Conservation (phyloP, 2,329 filamentous ascomycete genomes). For the Epichloe gansuensis region DNA sequence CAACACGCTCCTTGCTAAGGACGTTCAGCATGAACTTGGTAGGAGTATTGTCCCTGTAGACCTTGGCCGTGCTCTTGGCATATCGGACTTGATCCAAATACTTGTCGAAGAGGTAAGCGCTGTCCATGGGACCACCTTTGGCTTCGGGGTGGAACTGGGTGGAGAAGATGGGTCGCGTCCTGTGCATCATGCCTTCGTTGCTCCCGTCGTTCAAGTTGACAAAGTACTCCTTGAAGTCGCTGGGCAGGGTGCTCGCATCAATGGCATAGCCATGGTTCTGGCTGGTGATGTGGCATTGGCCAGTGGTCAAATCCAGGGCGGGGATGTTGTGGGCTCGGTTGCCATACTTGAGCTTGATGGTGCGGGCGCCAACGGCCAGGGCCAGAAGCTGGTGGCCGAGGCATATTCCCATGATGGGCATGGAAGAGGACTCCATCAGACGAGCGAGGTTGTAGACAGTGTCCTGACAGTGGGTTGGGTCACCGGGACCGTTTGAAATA, state of each 20-base stretch:
- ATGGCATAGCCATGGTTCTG: constrained; percentile 99
- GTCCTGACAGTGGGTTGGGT: constrained; percentile 90
- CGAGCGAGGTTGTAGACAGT: constrained; percentile 87
- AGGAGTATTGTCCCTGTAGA: constrained; percentile 77
- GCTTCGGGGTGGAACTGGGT: constrained; percentile 99
- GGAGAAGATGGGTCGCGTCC: constrained; percentile 89
- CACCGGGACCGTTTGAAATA: constrained; percentile 96
- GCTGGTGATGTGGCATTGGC: constrained; percentile 94
- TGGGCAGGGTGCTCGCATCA: constrained; percentile 66
- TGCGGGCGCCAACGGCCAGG: constrained; percentile 74
- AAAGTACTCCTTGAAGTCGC: constrained; percentile 95
- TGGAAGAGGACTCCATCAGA: constrained; percentile 79
- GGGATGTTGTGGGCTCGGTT: constrained; percentile 99
- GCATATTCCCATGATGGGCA: constrained; percentile 96
- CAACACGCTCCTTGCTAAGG: constrained; percentile 86
- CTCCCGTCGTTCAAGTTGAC: constrained; percentile 95
- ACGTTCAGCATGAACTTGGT: constrained; percentile 82
- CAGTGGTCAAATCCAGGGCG: constrained; percentile 83
- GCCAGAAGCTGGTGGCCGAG: constrained; percentile 93
- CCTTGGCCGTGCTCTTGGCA: constrained; percentile 73
- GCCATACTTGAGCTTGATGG: constrained; percentile 97
- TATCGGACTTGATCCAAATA: constrained; percentile 81
- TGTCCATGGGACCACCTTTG: constrained; percentile 93
- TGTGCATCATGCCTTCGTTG: constrained; percentile 97
- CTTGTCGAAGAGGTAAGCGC: constrained; percentile 89